These are phyloP conservation scores for Desmodesmus armatus DNA, from an alignment of 139 green algal species.

Conservation along the genomic window DNA sequence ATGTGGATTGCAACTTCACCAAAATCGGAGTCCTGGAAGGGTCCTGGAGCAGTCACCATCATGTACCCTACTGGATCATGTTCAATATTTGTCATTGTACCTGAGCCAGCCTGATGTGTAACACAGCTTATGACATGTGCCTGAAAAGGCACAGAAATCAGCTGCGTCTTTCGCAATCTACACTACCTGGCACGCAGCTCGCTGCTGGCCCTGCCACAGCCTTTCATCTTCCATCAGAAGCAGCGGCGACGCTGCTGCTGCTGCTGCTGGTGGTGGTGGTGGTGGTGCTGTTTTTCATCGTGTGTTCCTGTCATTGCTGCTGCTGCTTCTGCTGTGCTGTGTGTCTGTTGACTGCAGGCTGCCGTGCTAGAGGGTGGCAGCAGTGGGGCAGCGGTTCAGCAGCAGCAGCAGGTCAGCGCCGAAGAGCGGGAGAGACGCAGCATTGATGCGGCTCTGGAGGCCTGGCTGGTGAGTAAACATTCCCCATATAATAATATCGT, in stretches of 20 bases:
- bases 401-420: neutral
- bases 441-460: slow-evolving; percentile 37
- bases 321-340: neutral
- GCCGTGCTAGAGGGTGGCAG: neutral
- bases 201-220: too few species aligned
- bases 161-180: too few species aligned
- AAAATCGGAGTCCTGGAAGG: too few species aligned
- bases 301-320: neutral
- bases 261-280: neutral
- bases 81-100: too few species aligned
- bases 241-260: neutral
- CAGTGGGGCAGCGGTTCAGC: neutral
- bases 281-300: neutral
- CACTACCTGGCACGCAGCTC: too few species aligned
- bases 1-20: too few species aligned
- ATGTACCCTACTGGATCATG: too few species aligned
- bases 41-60: too few species aligned
- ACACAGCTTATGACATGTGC: too few species aligned
- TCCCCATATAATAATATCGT: neutral
- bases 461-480: slow-evolving; percentile 44
- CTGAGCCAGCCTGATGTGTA: too few species aligned
- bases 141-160: too few species aligned
- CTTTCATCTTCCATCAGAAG: too few species aligned
- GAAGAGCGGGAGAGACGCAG: slow-evolving; percentile 32
- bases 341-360: neutral